These are phyloP conservation scores for Penicillium sp. DNA, from an alignment of 2,329 filamentous ascomycete species.

Conservation along the genomic window DNA sequence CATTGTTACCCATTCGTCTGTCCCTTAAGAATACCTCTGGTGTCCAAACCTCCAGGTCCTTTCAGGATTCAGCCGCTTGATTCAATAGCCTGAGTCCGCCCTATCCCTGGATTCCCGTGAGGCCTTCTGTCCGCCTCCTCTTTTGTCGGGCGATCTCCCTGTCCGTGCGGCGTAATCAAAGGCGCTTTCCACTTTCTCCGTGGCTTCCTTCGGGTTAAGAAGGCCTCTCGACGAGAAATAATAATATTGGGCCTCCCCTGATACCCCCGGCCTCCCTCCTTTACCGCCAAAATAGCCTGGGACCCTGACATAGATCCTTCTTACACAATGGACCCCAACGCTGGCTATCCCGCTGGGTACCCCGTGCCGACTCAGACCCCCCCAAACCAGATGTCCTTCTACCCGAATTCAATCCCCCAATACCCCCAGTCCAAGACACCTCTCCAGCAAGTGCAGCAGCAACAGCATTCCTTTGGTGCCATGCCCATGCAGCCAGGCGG, in stretches of 20 bases:
- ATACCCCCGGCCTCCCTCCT: conserved; percentile 10
- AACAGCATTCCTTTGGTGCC: conserved; percentile 39
- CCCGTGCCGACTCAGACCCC: conserved; percentile 38
- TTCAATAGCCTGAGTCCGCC: conserved; percentile 1
- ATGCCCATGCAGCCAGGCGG: conserved; percentile 39
- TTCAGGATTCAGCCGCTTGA: conserved; percentile 1
- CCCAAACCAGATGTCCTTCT: conserved; percentile 40
- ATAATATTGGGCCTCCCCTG: conserved; percentile 19
- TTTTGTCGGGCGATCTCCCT: conserved; percentile 10
- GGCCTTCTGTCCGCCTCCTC: conserved; percentile 2
- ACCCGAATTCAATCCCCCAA: conserved; percentile 36
- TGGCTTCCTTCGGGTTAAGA: conserved; percentile 12
- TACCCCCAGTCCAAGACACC: conserved; percentile 38
- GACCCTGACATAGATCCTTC: conserved; percentile 16
- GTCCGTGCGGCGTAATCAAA: conserved; percentile 27
- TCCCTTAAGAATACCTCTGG: conserved; percentile 4
- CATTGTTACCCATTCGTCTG: conserved; percentile 11
- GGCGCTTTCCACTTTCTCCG: conserved; percentile 7
- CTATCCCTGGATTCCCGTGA: conserved; percentile 27
- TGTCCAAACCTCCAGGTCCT: not conserved
- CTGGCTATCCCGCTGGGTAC: conserved; percentile 35
- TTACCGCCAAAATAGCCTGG: conserved; percentile 12
- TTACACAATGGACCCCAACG: conserved; percentile 29
- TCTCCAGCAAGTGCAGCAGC: conserved; percentile 33
- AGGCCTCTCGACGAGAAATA: conserved; percentile 9